A percentile compares a stretch with the other conserved stretches of the same genome.
Conservation (phyloP, 495 filamentous ascomycete genomes). For the Trypethelium eluteriae region DNA sequence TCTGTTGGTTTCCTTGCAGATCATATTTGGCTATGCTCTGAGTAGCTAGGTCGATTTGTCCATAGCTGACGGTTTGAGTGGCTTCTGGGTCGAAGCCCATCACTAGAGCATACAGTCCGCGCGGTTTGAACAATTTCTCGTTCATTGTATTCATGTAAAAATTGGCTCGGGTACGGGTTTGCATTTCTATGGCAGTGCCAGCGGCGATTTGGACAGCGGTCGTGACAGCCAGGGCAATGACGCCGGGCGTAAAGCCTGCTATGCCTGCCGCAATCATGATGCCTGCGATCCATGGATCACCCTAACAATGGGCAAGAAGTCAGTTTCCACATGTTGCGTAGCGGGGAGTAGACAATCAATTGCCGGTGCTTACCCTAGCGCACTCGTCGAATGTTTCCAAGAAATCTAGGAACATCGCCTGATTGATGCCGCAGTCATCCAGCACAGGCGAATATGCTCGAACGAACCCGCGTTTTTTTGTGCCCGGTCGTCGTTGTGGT, state of each 20-base stretch:
- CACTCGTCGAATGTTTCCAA: slow-evolving; percentile 43
- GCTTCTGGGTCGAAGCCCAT: slow-evolving; percentile 51
- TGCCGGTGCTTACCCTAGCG: slow-evolving; percentile 26
- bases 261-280: slow-evolving; percentile 20
- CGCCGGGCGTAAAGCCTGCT: slow-evolving; percentile 34
- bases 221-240: slow-evolving; percentile 41
- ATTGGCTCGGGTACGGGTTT: slow-evolving; percentile 40
- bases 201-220: slow-evolving; percentile 40
- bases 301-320: slow-evolving; percentile 20
- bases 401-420: slow-evolving; percentile 49
- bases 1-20: slow-evolving; percentile 7
- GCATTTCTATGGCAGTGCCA: slow-evolving; percentile 33
- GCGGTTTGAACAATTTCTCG: slow-evolving; percentile 50
- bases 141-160: slow-evolving; percentile 51
- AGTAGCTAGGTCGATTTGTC: slow-evolving; percentile 30
- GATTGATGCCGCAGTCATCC: slow-evolving; percentile 43
- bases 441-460: slow-evolving; percentile 48
- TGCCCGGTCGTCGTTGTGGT: slow-evolving; percentile 43
- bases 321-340: slow-evolving; percentile 14
- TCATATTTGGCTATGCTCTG: slow-evolving; percentile 30
- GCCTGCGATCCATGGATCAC: background rate
- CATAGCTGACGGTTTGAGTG: slow-evolving; percentile 21
- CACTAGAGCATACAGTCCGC: slow-evolving; percentile 52
- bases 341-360: background rate
- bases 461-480: slow-evolving; percentile 41